Evolutionary conservation across 2,329 filamentous ascomycete genomes (phyloP), one percentile per base, ranked within the genome.

Genomic region (Hymenoscyphus albidus): DNA sequence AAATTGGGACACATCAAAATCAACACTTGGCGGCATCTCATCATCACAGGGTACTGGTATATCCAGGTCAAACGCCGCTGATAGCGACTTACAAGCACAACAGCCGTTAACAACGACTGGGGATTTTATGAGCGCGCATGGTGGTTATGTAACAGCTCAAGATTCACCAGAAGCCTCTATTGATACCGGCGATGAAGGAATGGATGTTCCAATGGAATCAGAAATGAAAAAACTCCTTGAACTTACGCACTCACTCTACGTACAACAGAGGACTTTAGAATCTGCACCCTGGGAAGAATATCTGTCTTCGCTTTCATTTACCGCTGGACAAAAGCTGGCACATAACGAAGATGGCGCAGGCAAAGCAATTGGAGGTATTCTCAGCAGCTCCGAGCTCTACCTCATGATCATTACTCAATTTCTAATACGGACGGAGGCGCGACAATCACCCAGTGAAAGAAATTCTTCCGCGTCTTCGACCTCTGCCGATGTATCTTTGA

Each of bases 311-410:
- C 57, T 59, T 12, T 59, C 57, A 14, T 38, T 59, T 16, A 42
- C 38, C n/a, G 31, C 57, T 2, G 57, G 57, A 9, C 18, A 22
- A 7, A 59, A 59, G 32, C 38, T 22, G 18, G 31, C 5, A 14
- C 13, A 32, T 3, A 22, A 6, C 39, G 38, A 42, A 40, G 38
- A 16, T n/a, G 57, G 38, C 16, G 57, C 38, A 3, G 38, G 27
- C 10, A 40, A 59, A 38, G 27, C 57, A 10, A 38, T 59, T 59
- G 57, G 57, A 14, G 57, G 40, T 14, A 59, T 59, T 59, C 57
- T 59, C 57, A 39, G 31, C 16, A 59, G 31, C 57, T 59, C 57
- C 1, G 57, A 59, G 12, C 31, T n/a, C 16, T 59, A 40, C 9
- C 32, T 59, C 18, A 38, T n/a, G 16, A 38, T 59, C 38, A 59